Evolutionary conservation across 495 filamentous ascomycete species (phyloP).

Genomic region (Pyronema omphalodes): DNA sequence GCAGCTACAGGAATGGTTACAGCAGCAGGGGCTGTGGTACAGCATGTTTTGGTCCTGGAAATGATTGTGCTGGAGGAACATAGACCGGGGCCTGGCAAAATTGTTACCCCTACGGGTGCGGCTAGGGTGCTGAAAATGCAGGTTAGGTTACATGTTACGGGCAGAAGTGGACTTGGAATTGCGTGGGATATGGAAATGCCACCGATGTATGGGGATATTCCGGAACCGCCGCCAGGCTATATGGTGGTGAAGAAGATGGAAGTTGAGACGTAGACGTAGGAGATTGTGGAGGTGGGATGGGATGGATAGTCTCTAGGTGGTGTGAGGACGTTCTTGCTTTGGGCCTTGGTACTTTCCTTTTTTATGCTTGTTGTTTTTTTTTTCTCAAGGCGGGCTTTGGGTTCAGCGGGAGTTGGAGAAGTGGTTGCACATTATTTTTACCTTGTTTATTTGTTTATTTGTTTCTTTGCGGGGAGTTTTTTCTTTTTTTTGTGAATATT

Average conservation of each 20-base stretch:
- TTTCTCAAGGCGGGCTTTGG: too few relatives aligned
- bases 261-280: neutral
- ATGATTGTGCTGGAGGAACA: constrained; percentile 81
- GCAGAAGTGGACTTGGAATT: constrained; percentile 73
- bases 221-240: constrained; percentile 69
- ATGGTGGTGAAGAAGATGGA: neutral
- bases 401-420: too few relatives aligned
- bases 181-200: constrained; percentile 95
- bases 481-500: too few relatives aligned
- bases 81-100: constrained; percentile 4
- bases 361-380: too few relatives aligned
- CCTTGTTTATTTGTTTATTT: too few relatives aligned
- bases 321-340: too few relatives aligned
- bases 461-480: too few relatives aligned
- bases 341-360: too few relatives aligned
- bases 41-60: constrained; percentile 75
- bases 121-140: constrained; percentile 88
- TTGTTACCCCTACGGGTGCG: constrained; percentile 66
- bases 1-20: constrained; percentile 61
- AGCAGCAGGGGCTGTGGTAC: constrained; percentile 56
- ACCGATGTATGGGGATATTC: constrained; percentile 87
- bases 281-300: neutral
- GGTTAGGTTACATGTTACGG: constrained; percentile 63
- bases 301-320: too few relatives aligned
- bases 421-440: too few relatives aligned